Evolutionary conservation across 1,284 basidiomycete species (phyloP).

Genomic region (Cutaneotrichosporon sp.): DNA sequence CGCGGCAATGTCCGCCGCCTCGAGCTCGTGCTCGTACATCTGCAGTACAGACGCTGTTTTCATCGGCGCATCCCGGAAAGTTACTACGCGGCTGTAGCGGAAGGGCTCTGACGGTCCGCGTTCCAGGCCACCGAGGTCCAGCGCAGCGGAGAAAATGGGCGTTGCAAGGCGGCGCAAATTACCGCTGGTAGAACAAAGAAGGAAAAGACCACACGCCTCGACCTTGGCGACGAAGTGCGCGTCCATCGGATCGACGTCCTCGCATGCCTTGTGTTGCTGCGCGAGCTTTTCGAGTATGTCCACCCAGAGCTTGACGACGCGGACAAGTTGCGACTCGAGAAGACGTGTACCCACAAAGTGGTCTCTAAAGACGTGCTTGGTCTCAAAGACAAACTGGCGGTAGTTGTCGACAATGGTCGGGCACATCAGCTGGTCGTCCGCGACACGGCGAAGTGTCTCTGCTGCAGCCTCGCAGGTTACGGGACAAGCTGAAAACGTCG

Average conservation of each 20-base stretch:
- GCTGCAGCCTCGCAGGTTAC: conserved; percentile 64
- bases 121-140: conserved; percentile 35
- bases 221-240: conserved; percentile 52
- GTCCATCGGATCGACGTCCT: conserved; percentile 28
- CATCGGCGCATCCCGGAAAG: conserved; percentile 23
- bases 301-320: conserved; percentile 67
- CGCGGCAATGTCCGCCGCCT: conserved; percentile 34
- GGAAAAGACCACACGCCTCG: conserved; percentile 69
- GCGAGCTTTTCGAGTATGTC: conserved; percentile 67
- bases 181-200: conserved; percentile 61
- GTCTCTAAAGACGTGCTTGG: conserved; percentile 63
- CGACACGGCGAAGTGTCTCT: conserved; percentile 67
- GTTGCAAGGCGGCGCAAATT: conserved; percentile 30
- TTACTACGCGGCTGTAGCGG: conserved; percentile 33
- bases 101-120: conserved; percentile 40
- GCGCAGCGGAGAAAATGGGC: conserved; percentile 28
- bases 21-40: conserved; percentile 28
- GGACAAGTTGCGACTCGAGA: conserved; percentile 57
- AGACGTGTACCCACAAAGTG: conserved; percentile 58
- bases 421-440: conserved; percentile 55
- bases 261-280: conserved; percentile 49
- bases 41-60: conserved; percentile 25
- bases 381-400: conserved; percentile 71
- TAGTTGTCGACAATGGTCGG: conserved; percentile 64
- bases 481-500: conserved; percentile 78